Evolutionary conservation across 2,329 filamentous ascomycete species (phyloP), one percentile per base, ranked within the genome.

Genomic region (Ceratocystis cubensis): DNA sequence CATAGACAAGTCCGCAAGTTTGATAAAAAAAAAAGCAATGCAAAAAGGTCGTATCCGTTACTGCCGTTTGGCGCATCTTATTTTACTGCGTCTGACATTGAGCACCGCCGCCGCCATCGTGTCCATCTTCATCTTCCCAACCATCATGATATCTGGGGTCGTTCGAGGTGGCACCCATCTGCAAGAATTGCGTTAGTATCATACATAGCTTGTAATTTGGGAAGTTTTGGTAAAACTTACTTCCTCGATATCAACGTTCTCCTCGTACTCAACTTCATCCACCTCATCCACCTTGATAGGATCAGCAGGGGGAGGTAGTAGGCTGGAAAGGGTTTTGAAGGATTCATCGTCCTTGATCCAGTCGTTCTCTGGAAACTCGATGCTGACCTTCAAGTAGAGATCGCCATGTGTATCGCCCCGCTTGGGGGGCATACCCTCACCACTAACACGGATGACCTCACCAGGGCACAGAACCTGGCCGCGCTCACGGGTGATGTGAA

Each of bases 341-440:
- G 85, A 81, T 13, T 83, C 82, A n/a, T 90, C 84, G 66, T 88
- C 82, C 70, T 83, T 80, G 67, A 92, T 79, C 91, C 91, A 97
- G 30, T 86, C 88, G 71, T 93, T 86, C 71, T 92, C 85, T 1
- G 94, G 94, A 78, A 97, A 97, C 65, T 90, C 83, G 69, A 99
- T 83, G 72, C 94, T 87, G 70, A 96, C 87, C 46, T 88, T 79
- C 53, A 99, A 80, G 76, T 93, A 99, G 20, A 99, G 79, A 73
- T 97, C 91, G 56, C 94, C 94, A 74, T 85, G 91, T 3, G 78
- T 73, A 48, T 99, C 94, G 69, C 87, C 89, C 67, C 87, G 86
- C 81, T 96, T 96, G 71, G 87, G 76, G 1, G 94, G 94, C 94
- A 99, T 99, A 68, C 94, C 94, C 78, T 99, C 94, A 30, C 91